These are phyloP conservation scores for Russula earlei DNA, from an alignment of 768 basidiomycete species.

Conservation along the genomic window DNA sequence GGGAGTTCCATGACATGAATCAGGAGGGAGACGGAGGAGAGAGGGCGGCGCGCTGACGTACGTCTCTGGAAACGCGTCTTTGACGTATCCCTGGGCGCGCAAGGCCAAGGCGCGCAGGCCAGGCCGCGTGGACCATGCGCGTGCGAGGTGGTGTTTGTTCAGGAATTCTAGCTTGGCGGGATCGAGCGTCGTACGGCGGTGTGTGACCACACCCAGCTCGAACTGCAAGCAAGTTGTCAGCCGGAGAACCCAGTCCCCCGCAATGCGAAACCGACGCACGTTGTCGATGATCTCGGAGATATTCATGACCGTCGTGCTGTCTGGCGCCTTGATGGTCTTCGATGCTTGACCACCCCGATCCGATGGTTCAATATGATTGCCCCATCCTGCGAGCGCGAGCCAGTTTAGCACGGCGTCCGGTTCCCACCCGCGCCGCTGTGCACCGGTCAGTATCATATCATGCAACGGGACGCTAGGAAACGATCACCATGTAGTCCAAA, in stretches of 20 bases:
- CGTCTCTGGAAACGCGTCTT: constrained; percentile 52
- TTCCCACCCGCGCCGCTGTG: constrained; percentile 80
- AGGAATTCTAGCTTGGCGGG: constrained; percentile 72
- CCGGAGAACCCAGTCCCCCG: neutral
- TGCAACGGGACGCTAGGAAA: neutral
- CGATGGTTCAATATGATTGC: constrained; percentile 38
- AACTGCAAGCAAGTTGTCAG: constrained; percentile 43
- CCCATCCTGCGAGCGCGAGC: constrained; percentile 93
- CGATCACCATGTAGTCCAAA: constrained; percentile 69
- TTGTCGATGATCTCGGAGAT: constrained; percentile 55
- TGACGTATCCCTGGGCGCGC: constrained; percentile 44
- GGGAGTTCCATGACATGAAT: neutral
- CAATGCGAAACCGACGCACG: constrained; percentile 28
- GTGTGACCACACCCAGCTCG: constrained; percentile 65
- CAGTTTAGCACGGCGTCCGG: constrained; percentile 85
- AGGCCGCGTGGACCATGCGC: constrained; percentile 38
- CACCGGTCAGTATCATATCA: neutral
- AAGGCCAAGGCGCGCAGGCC: constrained; percentile 46
- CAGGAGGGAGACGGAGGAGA: too few relatives aligned
- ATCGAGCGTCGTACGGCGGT: constrained; percentile 77
- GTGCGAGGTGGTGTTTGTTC: constrained; percentile 78
- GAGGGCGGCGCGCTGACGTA: too few relatives aligned
- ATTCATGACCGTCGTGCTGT: constrained; percentile 55
- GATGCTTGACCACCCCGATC: constrained; percentile 21
- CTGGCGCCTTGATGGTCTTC: constrained; percentile 36